A percentile compares a stretch with the other conserved stretches of the same genome.
Conservation (phyloP, 768 basidiomycete species). For the Trametes sanguinea region DNA sequence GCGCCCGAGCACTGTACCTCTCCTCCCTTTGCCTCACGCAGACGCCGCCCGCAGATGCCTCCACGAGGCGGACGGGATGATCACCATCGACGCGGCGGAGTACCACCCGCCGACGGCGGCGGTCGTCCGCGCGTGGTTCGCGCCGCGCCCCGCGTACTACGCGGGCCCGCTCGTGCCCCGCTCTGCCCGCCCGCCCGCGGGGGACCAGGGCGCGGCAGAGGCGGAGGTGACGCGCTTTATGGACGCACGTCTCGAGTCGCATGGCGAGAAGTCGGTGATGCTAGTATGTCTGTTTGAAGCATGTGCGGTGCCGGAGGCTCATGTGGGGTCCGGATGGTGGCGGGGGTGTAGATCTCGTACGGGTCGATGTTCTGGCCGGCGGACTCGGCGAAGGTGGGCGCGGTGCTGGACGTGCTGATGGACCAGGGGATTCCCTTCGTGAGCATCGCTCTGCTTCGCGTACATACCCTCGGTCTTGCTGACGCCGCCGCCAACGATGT, state of each 20-base stretch:
- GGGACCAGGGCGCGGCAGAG: background rate
- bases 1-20: no score
- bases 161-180: background rate
- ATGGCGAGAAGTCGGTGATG: no score
- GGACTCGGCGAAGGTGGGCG: background rate
- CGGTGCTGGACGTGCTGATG: background rate
- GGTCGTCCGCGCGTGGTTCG: background rate
- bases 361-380: background rate
- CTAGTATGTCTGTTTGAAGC: no score
- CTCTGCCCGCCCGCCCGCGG: background rate
- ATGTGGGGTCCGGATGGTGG: no score
- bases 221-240: background rate
- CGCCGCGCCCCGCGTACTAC: background rate
- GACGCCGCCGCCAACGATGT: background rate
- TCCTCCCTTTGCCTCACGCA: no score
- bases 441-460: background rate
- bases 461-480: background rate
- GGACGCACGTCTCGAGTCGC: background rate
- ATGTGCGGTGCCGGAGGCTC: no score
- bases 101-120: background rate
- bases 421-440: background rate
- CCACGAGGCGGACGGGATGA: background rate
- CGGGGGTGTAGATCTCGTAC: background rate
- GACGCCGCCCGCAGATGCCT: no score
- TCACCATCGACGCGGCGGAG: background rate